phyloP scores from a whole-genome alignment of 805 yeast species.

The Candida glaebosa region DNA sequence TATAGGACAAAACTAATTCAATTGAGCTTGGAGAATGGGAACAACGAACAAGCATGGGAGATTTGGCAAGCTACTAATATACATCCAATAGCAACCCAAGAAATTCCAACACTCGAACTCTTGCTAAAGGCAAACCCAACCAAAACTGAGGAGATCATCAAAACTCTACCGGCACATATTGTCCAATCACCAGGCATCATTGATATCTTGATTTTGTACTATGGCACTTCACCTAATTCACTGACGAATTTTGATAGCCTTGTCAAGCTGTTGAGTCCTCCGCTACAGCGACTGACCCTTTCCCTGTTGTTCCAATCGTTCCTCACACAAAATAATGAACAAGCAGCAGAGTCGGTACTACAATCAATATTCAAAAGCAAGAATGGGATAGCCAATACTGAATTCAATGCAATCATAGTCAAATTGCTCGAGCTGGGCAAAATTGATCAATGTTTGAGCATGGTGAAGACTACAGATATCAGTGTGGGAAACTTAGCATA shows the following conservation, averaged over 20 bases:
- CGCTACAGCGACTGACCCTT: conserved; percentile 29
- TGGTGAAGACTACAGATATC: conserved; percentile 18
- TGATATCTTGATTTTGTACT: conserved; percentile 9
- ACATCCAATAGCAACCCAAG: neutral
- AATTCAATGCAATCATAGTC: conserved; percentile 23
- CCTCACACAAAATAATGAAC: conserved; percentile 21
- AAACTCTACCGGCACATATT: neutral
- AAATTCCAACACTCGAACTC: neutral
- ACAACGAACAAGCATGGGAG: neutral
- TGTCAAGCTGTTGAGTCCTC: conserved; percentile 22
- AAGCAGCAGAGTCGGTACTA: conserved; percentile 26
- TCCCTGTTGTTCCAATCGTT: conserved; percentile 31
- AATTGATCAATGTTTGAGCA: conserved; percentile 20
- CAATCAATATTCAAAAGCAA: conserved; percentile 26
- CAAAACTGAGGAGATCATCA: neutral
- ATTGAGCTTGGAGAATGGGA: neutral
- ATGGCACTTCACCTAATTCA: conserved; percentile 8
- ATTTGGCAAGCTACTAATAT: neutral
- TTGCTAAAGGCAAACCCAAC: neutral
- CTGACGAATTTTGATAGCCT: conserved; percentile 16
- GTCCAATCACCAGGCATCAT: neutral
- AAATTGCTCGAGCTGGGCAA: conserved; percentile 24
- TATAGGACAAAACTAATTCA: neutral
- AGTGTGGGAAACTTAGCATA: conserved; percentile 23
- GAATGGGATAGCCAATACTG: conserved; percentile 23